phyloP scores from a whole-genome alignment of 768 basidiomycete species.

The Boletus pseudopeckii region DNA sequence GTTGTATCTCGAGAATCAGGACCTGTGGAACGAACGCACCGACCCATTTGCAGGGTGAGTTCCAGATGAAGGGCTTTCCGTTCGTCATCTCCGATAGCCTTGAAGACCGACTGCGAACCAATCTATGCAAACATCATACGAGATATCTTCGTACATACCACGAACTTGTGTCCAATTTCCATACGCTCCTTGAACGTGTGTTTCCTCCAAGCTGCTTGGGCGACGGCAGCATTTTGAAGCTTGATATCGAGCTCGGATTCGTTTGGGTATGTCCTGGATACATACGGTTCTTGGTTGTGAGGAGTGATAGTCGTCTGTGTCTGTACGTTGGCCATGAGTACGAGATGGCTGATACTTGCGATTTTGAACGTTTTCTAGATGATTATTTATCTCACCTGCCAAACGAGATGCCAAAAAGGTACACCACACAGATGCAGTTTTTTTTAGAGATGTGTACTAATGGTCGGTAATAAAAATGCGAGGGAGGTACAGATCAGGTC shows the following conservation, averaged over 20 bases:
- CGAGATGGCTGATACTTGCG: background rate
- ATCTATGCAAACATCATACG: background rate
- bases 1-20: background rate
- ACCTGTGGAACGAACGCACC: conserved; percentile 45
- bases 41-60: conserved; percentile 87
- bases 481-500: conserved; percentile 9
- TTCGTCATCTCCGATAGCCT: conserved; percentile 44
- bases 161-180: conserved; percentile 66
- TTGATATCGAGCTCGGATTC: conserved; percentile 55
- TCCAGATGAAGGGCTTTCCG: conserved; percentile 54
- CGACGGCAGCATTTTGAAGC: conserved; percentile 54
- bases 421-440: background rate
- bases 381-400: conserved; percentile 12
- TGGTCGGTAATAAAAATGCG: conserved; percentile 1
- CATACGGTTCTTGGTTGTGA: conserved; percentile 65
- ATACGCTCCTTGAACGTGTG: conserved; percentile 61
- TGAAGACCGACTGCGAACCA: conserved; percentile 45
- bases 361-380: background rate
- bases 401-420: background rate
- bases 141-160: conserved; percentile 41
- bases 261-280: conserved; percentile 57
- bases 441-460: background rate
- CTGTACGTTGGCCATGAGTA: conserved; percentile 21
- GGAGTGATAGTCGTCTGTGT: conserved; percentile 83
- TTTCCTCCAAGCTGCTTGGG: conserved; percentile 73